Evolutionary conservation across 805 yeast genomes (phyloP), one percentile per base, ranked within the genome.

Genomic region (Monosporozyma aquatica): DNA sequence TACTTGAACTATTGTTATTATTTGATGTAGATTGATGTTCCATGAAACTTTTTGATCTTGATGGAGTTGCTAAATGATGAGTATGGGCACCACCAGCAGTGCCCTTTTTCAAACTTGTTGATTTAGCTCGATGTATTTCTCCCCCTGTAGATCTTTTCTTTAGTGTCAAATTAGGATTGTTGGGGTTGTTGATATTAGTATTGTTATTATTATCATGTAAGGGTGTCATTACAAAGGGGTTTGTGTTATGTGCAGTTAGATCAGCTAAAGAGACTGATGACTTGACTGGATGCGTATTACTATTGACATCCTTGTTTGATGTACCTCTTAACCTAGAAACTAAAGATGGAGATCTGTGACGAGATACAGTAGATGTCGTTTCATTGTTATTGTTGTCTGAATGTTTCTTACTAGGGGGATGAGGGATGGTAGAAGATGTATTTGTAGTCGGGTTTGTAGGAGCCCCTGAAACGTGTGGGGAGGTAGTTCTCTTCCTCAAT

Each of bases 211-310:
- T 24, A n/a, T 32, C 38, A 18, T 34, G 27, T n/a, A 23, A 20
- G 14, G 42, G 37, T 8, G 40, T 23, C 47, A 45, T 55, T 25
- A 58, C 50, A 37, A 59, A 61, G 2, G 65, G 65, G 36, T 61
- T 61, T 21, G 48, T 50, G 26, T 52, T 58, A 39, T 61, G 64
- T 1, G 59, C 53, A 15, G 55, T 51, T 24, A 56, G 38, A 44
- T 51, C 52, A n/a, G 48, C 50, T 5, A 61, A 40, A 3, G 63
- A 48, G 4, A 53, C 47, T 5, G 56, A 52, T 2, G 62, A 55
- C 39, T 53, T 50, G 3, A 52, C 43, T 1, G 47, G 48, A 33
- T 44, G 45, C 5, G 43, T 18, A 17, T 43, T 34, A 33, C 40
- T 34, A 11, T n/a, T n/a, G n/a, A n/a, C n/a, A n/a, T 41, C 21